A percentile compares a stretch with the other conserved stretches of the same genome.
These are phyloP conservation scores for Aristolochia californica DNA, from an alignment of 164 flowering plant genomes.

Conservation along the genomic window DNA sequence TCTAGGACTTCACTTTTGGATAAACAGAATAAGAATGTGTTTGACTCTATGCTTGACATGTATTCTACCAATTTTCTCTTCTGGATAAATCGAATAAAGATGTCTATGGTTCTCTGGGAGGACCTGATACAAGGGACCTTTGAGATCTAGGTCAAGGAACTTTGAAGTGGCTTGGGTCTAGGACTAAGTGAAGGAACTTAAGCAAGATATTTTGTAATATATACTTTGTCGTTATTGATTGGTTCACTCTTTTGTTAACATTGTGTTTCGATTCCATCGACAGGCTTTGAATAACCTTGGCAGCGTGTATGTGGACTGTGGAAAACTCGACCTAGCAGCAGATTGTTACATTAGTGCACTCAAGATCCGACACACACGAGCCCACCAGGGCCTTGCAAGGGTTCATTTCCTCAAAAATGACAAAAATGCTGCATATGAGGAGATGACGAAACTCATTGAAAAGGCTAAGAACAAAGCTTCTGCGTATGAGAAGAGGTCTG, in stretches of 20 bases:
- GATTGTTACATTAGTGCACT: constrained; percentile 94
- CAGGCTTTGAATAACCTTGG: constrained; percentile 98
- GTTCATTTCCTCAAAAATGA: constrained; percentile 76
- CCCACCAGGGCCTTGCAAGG: constrained; percentile 98
- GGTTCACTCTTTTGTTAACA: neutral
- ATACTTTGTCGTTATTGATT: too few species aligned
- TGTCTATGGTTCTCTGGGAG: too few species aligned
- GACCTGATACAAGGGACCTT: too few species aligned
- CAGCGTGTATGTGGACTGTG: constrained; percentile 84
- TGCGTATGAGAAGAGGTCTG: constrained; percentile 97
- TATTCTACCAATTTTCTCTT: too few species aligned
- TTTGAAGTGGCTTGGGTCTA: too few species aligned
- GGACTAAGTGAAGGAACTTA: too few species aligned
- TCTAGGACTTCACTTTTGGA: too few species aligned
- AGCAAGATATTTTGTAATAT: too few species aligned
- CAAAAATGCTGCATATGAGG: constrained; percentile 69
- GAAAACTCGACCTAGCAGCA: constrained; percentile 72
- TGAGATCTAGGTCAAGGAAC: too few species aligned
- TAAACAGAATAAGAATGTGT: too few species aligned
- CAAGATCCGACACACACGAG: constrained; percentile 84
- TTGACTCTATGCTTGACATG: too few species aligned
- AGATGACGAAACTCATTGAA: constrained; percentile 87
- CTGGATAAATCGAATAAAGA: too few species aligned
- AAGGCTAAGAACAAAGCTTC: constrained; percentile 92
- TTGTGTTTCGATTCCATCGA: neutral